These are phyloP conservation scores for Pythium sp. DNA, from an alignment of 352 stramenopile species.

Conservation along the genomic window DNA sequence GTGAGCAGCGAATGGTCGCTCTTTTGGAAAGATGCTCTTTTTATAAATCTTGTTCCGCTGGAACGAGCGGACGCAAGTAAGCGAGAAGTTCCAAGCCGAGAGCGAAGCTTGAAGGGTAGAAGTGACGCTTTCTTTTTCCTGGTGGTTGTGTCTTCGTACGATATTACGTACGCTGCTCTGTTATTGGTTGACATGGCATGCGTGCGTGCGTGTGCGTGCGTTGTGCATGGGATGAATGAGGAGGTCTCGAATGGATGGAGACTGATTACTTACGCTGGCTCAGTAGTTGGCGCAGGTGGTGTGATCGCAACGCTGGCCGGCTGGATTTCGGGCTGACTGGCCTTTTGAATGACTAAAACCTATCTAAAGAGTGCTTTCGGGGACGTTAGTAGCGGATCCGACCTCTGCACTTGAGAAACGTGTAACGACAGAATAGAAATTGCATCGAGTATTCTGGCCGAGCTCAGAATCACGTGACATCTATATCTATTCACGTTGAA, in stretches of 20 bases:
- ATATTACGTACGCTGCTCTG: no score
- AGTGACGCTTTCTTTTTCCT: background rate
- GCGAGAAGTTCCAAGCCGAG: background rate
- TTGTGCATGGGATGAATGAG: background rate
- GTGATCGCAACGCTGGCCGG: background rate
- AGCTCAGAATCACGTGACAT: background rate
- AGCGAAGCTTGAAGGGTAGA: background rate
- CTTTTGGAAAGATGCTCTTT: slow-evolving; percentile 4
- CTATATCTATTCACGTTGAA: background rate
- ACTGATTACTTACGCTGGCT: background rate
- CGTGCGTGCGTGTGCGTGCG: background rate
- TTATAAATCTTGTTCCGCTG: slow-evolving; percentile 11
- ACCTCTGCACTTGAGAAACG: slow-evolving; percentile 1
- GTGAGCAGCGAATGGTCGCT: background rate
- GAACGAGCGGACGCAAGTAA: slow-evolving; percentile 1
- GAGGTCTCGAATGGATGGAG: slow-evolving; percentile 3
- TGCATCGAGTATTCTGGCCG: background rate
- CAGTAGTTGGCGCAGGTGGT: background rate
- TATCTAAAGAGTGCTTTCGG: background rate
- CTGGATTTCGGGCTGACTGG: background rate
- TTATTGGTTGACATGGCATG: background rate
- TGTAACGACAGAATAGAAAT: background rate
- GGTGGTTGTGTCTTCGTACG: background rate
- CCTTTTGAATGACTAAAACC: background rate
- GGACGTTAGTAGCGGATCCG: background rate